Evolutionary conservation across 2,329 filamentous ascomycete genomes (phyloP).

Genomic region (Gaeumannomyces sp.): DNA sequence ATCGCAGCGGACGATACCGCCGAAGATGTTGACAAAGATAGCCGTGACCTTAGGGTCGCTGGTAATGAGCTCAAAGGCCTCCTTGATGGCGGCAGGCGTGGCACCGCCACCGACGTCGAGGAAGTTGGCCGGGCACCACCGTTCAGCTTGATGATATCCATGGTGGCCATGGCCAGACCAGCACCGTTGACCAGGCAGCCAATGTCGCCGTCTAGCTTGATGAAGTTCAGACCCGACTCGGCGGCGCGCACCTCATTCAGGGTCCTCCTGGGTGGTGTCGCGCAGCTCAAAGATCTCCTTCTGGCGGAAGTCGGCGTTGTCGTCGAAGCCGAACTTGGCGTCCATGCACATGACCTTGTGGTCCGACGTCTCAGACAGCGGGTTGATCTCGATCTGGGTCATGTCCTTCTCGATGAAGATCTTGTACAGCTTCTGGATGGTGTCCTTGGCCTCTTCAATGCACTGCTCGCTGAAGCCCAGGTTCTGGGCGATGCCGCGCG

Average conservation of each 20-base stretch:
- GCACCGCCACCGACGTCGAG: conserved; percentile 97
- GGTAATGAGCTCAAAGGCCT: conserved; percentile 98
- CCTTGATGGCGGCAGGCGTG: conserved; percentile 91
- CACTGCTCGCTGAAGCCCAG: conserved; percentile 98
- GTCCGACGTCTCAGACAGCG: conserved; percentile 94
- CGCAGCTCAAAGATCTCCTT: conserved; percentile 93
- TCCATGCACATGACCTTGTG: conserved; percentile 99
- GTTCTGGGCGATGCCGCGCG: conserved; percentile 79
- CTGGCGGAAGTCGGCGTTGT: conserved; percentile 98
- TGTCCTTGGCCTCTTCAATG: conserved; percentile 89
- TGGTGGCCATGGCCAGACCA: conserved; percentile 98
- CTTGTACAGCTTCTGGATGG: conserved; percentile 98
- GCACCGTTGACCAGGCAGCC: conserved; percentile 98
- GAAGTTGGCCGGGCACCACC: conserved; percentile 95
- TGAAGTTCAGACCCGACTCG: conserved; percentile 95
- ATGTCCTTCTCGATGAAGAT: conserved; percentile 98
- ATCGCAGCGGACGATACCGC: conserved; percentile 96
- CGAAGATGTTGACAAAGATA: conserved; percentile 99
- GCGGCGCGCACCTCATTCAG: conserved; percentile 97
- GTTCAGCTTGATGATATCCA: conserved; percentile 99
- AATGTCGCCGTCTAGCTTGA: conserved; percentile 99
- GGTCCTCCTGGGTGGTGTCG: conserved; percentile 90
- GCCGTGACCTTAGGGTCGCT: conserved; percentile 96
- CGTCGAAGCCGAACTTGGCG: conserved; percentile 97
- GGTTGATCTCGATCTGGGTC: conserved; percentile 99